phyloP scores from a whole-genome alignment of 176 grass and related monocot species.

The Poa annua region DNA sequence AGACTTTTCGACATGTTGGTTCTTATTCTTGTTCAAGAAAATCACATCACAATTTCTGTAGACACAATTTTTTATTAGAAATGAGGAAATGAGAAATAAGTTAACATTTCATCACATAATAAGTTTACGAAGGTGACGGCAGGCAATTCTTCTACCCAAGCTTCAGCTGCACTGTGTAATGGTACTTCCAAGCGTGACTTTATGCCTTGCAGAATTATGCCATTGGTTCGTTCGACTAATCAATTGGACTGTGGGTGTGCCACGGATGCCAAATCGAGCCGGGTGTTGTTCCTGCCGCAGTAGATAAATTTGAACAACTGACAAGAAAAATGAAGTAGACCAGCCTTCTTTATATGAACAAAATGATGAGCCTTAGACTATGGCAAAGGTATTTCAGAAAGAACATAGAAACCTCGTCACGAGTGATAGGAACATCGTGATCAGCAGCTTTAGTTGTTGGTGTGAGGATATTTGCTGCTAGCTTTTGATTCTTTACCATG shows the following conservation, averaged over 20 bases:
- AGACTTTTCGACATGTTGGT: neutral
- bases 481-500: constrained; percentile 90
- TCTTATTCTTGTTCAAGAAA: neutral
- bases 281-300: too few species aligned
- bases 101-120: neutral
- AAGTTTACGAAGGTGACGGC: neutral
- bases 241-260: too few species aligned
- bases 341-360: neutral
- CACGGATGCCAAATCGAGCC: too few species aligned
- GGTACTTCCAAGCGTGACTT: too few species aligned
- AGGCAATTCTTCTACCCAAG: too few species aligned
- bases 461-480: constrained; percentile 80
- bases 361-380: too few species aligned
- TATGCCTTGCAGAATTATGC: too few species aligned
- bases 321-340: constrained; percentile 7
- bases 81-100: neutral
- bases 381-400: neutral
- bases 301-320: neutral
- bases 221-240: too few species aligned
- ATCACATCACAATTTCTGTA: neutral
- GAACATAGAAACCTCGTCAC: constrained; percentile 62
- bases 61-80: neutral
- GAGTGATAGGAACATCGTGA: constrained; percentile 88
- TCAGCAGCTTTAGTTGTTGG: constrained; percentile 91
- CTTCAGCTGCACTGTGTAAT: too few species aligned